Evolutionary conservation across 768 basidiomycete genomes (phyloP), one percentile per base, ranked within the genome.

Genomic region (Clavulina sp.): DNA sequence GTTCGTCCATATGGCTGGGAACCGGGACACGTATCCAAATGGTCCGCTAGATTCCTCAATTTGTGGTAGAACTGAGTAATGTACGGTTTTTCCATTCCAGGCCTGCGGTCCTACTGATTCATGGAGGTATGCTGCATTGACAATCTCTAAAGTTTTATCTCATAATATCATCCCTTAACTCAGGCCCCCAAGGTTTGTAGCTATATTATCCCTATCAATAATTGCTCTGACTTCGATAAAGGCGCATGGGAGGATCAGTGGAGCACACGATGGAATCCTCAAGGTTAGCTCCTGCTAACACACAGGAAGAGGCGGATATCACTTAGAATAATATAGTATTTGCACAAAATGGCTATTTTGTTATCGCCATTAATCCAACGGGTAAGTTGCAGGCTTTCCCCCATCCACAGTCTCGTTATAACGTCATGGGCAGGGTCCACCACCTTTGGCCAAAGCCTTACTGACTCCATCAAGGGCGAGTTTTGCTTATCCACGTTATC

Each of bases 251-350:
- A 80, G 57, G 91, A 95, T 60, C 72, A 77, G 41, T 96, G 92
- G 92, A 81, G 78, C 2, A 91, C 78, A 28, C 13, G 88, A 51
- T 93, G 92, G 93, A 96, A 95, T 65, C 84, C 80, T 0, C 84
- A 87, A 59, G 71, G 83, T 83, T 52, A 38, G 59, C 50, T 5
- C 24, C 18, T 31, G 3, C 53, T 52, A 53, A 46, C 29, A 33
- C 47, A 5, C 48, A 36, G 16, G 52, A 52, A 33, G 4, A 52
- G 24, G 32, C 52, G 7, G n/a, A 23, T 41, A 29, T 43, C 5
- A 18, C n/a, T 43, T 38, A 24, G 9, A 44, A n/a, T 43, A 23
- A 13, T 4, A 7, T 19, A 83, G 78, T 83, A 6, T 92, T 87
- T 58, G 77, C 87, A 7, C 76, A 79, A 59, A 84, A 87, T 61